Percentiles rank a stretch among this genome's conserved stretches.
These are phyloP conservation scores for Clavispora asparagi DNA, from an alignment of 805 yeast genomes.

Conservation along the genomic window DNA sequence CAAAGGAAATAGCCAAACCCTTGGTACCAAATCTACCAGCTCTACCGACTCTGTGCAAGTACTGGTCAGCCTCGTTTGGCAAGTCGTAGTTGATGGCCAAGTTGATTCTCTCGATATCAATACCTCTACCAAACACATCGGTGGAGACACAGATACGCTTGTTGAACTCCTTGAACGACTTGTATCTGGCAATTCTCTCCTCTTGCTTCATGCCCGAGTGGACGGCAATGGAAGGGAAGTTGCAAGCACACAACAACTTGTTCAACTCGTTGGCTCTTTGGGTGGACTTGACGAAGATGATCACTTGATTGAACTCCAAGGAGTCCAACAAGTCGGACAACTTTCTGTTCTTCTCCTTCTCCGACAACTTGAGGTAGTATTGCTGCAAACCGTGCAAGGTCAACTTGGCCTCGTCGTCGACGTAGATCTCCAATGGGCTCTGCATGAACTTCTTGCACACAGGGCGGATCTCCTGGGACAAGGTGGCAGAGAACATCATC, in stretches of 20 bases:
- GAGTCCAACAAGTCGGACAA: constrained; percentile 89
- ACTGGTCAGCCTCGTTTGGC: constrained; percentile 96
- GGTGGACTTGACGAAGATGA: constrained; percentile 89
- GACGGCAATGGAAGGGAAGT: constrained; percentile 96
- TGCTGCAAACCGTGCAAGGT: constrained; percentile 98
- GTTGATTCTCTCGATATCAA: constrained; percentile 97
- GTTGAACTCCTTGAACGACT: constrained; percentile 94
- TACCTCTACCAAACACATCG: constrained; percentile 99
- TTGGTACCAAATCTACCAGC: constrained; percentile 99
- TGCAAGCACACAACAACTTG: constrained; percentile 81
- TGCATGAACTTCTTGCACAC: constrained; percentile 97
- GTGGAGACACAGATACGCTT: constrained; percentile 98
- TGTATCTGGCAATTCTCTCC: constrained; percentile 96
- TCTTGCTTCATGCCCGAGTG: constrained; percentile 95
- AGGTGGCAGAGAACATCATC: constrained; percentile 98
- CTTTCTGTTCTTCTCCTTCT: constrained; percentile 88
- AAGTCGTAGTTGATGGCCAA: constrained; percentile 96
- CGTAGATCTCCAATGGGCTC: constrained; percentile 94
- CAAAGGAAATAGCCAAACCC: constrained; percentile 93
- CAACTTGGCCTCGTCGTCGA: constrained; percentile 95
- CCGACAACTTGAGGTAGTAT: constrained; percentile 84
- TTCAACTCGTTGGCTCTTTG: constrained; percentile 89
- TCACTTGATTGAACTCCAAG: constrained; percentile 96
- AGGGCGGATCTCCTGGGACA: constrained; percentile 91
- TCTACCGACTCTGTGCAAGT: constrained; percentile 98